phyloP scores from a whole-genome alignment of 257 asterid species.

The Solanum habrochaites region DNA sequence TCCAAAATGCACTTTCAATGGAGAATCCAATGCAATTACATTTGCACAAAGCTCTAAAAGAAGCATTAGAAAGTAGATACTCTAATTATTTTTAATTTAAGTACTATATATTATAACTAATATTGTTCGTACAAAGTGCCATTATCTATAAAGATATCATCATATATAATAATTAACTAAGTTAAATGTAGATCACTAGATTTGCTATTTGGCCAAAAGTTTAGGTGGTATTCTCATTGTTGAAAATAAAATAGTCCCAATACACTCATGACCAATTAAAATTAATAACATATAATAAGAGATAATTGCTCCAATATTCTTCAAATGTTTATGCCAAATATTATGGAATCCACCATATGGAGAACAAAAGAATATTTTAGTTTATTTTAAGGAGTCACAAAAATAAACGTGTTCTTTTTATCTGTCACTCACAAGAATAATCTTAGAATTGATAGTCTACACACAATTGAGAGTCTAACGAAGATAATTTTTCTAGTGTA shows the following conservation, averaged over 20 bases:
- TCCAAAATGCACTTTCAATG: background rate
- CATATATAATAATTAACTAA: background rate
- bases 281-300: background rate
- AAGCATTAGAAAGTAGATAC: background rate
- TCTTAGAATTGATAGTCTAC: background rate
- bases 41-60: background rate
- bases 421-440: background rate
- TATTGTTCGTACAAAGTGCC: background rate
- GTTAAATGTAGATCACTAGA: background rate
- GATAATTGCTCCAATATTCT: background rate
- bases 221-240: background rate
- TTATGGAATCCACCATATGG: background rate
- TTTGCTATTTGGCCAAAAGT: background rate
- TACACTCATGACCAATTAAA: background rate
- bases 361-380: background rate
- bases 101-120: background rate
- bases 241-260: conserved; percentile 1
- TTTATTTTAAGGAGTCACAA: background rate
- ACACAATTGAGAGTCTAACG: background rate
- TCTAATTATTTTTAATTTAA: background rate
- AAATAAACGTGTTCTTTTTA: background rate
- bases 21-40: background rate
- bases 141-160: background rate
- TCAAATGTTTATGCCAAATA: background rate
- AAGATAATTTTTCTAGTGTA: background rate